Evolutionary conservation across 2,329 filamentous ascomycete genomes (phyloP).

Genomic region (Claviceps monticola): DNA sequence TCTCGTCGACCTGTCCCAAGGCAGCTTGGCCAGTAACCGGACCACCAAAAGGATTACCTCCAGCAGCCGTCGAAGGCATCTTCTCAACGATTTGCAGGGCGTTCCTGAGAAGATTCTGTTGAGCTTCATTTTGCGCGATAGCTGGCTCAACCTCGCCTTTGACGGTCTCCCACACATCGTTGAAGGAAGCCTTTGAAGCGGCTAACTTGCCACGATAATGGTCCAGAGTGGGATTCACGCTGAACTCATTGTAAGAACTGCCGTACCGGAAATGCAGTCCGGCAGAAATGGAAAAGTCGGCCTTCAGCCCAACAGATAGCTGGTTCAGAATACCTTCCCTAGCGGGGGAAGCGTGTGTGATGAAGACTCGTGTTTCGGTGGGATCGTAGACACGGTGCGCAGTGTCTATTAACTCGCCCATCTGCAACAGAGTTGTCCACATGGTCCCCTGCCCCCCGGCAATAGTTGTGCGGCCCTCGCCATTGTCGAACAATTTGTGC

Average conservation of each 20-base stretch:
- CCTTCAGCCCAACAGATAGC: slow-evolving; percentile 91
- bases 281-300: slow-evolving; percentile 94
- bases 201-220: slow-evolving; percentile 98
- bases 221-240: slow-evolving; percentile 92
- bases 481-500: slow-evolving; percentile 99
- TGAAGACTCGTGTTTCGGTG: slow-evolving; percentile 89
- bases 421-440: slow-evolving; percentile 97
- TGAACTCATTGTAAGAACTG: slow-evolving; percentile 99
- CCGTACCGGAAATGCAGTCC: slow-evolving; percentile 97
- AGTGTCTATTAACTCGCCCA: slow-evolving; percentile 95
- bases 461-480: slow-evolving; percentile 93
- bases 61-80: slow-evolving; percentile 91
- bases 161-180: slow-evolving; percentile 98
- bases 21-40: slow-evolving; percentile 57
- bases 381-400: slow-evolving; percentile 97
- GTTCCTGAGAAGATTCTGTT: slow-evolving; percentile 83
- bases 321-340: slow-evolving; percentile 95
- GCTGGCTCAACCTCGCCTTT: slow-evolving; percentile 91
- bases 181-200: slow-evolving; percentile 95
- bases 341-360: slow-evolving; percentile 92
- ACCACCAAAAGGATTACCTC: slow-evolving; percentile 92
- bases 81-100: slow-evolving; percentile 90
- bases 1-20: slow-evolving; percentile 89
- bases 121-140: slow-evolving; percentile 83
- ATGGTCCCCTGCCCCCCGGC: slow-evolving; percentile 96